These are phyloP conservation scores for Cairneyella variabilis DNA, from an alignment of 495 filamentous ascomycete genomes.

Conservation along the genomic window DNA sequence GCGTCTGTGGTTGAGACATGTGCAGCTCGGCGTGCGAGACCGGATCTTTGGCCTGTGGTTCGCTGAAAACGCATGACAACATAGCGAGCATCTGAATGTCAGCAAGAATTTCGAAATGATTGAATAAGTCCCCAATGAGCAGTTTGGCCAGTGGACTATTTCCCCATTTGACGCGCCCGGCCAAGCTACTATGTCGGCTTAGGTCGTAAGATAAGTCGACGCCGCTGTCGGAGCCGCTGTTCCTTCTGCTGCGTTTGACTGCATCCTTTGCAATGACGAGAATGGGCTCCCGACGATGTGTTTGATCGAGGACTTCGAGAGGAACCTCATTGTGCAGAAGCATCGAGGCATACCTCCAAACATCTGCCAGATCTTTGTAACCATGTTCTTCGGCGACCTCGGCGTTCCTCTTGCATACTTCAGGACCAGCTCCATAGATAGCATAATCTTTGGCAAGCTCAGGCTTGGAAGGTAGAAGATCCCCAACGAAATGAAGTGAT, in stretches of 20 bases:
- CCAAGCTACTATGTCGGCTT: slow-evolving; percentile 28
- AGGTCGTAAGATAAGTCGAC: slow-evolving; percentile 32
- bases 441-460: slow-evolving; percentile 72
- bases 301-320: slow-evolving; percentile 54
- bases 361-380: slow-evolving; percentile 67
- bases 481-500: slow-evolving; percentile 64
- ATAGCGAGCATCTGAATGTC: slow-evolving; percentile 95
- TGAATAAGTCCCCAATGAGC: slow-evolving; percentile 67
- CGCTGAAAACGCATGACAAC: slow-evolving; percentile 83
- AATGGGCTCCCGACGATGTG: slow-evolving; percentile 47
- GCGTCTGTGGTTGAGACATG: slow-evolving; percentile 47
- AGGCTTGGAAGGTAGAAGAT: slow-evolving; percentile 70
- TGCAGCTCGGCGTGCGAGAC: slow-evolving; percentile 42
- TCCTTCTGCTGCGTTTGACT: slow-evolving; percentile 25
- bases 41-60: slow-evolving; percentile 50
- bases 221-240: slow-evolving; percentile 46
- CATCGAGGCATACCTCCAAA: slow-evolving; percentile 78
- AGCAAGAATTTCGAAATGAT: slow-evolving; percentile 71
- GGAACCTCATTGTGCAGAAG: slow-evolving; percentile 74
- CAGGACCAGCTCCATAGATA: slow-evolving; percentile 75
- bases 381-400: slow-evolving; percentile 70
- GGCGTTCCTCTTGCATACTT: slow-evolving; percentile 81
- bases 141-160: slow-evolving; percentile 74
- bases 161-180: slow-evolving; percentile 78
- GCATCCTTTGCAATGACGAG: slow-evolving; percentile 56